Conservation (phyloP, 345 rosid genomes). For the Euclidium syriacum region DNA sequence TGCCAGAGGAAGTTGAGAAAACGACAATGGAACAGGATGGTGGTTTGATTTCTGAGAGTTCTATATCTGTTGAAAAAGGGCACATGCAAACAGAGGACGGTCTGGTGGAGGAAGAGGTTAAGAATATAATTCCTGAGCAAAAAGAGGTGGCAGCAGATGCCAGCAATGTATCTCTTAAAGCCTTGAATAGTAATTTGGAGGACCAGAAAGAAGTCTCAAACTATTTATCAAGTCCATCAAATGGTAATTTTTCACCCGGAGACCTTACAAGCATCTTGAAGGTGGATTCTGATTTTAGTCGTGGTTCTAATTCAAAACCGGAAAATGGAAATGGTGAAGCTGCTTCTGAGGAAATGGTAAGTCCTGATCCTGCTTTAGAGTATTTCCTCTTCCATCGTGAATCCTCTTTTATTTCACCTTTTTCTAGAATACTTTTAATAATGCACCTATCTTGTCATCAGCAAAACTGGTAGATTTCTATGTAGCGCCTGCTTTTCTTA, state of each 20-base stretch:
- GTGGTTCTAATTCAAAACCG: slow-evolving; percentile 33
- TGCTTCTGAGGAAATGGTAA: slow-evolving; percentile 52
- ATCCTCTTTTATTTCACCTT: neutral
- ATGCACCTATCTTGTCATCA: neutral
- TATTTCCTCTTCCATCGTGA: slow-evolving; percentile 12
- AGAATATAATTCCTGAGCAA: slow-evolving; percentile 41
- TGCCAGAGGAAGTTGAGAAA: slow-evolving; percentile 57
- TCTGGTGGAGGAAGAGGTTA: slow-evolving; percentile 67
- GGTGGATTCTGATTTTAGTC: slow-evolving; percentile 43
- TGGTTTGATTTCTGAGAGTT: slow-evolving; percentile 32
- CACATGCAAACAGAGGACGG: slow-evolving; percentile 44
- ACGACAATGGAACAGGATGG: slow-evolving; percentile 32
- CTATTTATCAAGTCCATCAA: slow-evolving; percentile 29
- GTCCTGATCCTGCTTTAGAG: slow-evolving; percentile 30
- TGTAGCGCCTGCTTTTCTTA: neutral
- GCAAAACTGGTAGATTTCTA: neutral
- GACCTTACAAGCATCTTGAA: slow-evolving; percentile 32
- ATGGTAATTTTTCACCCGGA: slow-evolving; percentile 32
- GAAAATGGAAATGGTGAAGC: slow-evolving; percentile 43
- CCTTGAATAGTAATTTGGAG: slow-evolving; percentile 24
- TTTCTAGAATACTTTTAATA: neutral
- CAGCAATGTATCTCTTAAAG: slow-evolving; percentile 14
- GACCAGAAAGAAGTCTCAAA: slow-evolving; percentile 32
- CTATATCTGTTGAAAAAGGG: slow-evolving; percentile 37
- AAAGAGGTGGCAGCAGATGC: slow-evolving; percentile 27